Conservation (phyloP, 768 basidiomycete genomes). For the Auricularia cornea region DNA sequence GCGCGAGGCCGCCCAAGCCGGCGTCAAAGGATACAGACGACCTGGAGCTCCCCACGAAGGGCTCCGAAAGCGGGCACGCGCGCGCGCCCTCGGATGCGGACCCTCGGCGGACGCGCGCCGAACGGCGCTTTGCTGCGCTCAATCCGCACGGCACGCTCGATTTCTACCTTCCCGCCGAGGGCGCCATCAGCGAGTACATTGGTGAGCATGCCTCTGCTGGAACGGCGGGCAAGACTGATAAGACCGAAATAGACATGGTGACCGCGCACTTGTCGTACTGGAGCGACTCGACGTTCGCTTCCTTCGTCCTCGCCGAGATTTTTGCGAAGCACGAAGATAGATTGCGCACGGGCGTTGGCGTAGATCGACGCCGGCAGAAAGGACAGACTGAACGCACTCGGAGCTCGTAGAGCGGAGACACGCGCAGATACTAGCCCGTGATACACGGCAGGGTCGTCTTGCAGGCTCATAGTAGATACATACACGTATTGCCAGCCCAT, state of each 20-base stretch:
- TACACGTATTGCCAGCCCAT: too few relatives aligned
- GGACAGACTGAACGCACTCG: too few relatives aligned
- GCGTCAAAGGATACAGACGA: too few relatives aligned
- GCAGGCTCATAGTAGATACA: too few relatives aligned
- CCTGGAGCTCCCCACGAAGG: background rate
- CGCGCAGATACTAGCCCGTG: too few relatives aligned
- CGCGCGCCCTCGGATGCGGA: background rate
- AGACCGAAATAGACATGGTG: conserved; percentile 11
- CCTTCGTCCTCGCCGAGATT: conserved; percentile 32
- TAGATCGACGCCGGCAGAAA: background rate
- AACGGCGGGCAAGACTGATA: background rate
- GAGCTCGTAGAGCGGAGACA: too few relatives aligned
- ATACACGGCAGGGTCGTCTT: too few relatives aligned
- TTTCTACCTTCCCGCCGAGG: conserved; percentile 30
- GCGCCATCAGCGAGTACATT: conserved; percentile 31
- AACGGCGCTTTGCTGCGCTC: conserved; percentile 28
- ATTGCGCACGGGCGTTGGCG: conserved; percentile 27
- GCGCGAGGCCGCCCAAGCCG: background rate
- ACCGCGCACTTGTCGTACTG: conserved; percentile 31
- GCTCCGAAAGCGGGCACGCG: background rate
- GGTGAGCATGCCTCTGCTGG: conserved; percentile 8
- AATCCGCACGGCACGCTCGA: conserved; percentile 38
- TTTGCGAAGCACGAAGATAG: conserved; percentile 28
- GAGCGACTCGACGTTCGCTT: conserved; percentile 29
- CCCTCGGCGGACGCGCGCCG: background rate